These are phyloP conservation scores for Salix udensis DNA, from an alignment of 345 rosid genomes.

Conservation along the genomic window DNA sequence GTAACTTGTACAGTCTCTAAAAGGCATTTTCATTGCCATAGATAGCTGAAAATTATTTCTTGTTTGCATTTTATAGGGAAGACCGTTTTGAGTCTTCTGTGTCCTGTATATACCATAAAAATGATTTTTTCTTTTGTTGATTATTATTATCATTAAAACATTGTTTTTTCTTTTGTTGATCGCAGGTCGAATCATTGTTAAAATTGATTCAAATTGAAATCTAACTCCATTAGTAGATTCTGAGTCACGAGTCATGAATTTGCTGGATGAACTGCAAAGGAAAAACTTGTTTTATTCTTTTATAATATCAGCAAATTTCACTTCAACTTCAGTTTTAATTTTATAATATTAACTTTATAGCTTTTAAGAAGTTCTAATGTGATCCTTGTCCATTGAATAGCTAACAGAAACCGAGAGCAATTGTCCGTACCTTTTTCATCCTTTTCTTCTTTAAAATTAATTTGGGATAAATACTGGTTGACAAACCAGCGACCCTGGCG, in stretches of 20 bases:
- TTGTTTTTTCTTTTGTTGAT: too few species aligned
- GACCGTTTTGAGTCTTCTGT: not conserved
- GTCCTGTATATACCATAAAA: not conserved
- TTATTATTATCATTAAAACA: not conserved
- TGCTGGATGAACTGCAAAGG: too few species aligned
- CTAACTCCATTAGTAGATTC: too few species aligned
- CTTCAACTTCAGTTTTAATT: not conserved
- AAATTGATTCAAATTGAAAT: too few species aligned
- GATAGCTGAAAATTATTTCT: not conserved
- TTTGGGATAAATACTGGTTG: too few species aligned
- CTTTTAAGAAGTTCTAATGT: not conserved
- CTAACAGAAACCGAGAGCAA: not conserved
- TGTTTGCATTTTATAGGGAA: not conserved
- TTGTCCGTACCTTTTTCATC: not conserved
- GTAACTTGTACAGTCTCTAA: conserved; percentile 10
- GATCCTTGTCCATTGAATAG: not conserved
- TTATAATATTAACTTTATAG: not conserved
- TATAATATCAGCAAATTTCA: not conserved
- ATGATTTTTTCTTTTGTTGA: not conserved
- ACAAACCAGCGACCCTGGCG: too few species aligned
- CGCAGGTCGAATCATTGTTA: too few species aligned
- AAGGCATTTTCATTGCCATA: not conserved
- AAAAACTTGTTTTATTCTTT: too few species aligned
- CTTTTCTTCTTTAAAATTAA: too few species aligned
- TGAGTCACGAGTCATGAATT: too few species aligned